Percentiles rank a stretch among this genome's conserved stretches.
Evolutionary conservation across 129 eudicot genomes (phyloP).

Genomic region (Chrysanthemum lavandulifolium): DNA sequence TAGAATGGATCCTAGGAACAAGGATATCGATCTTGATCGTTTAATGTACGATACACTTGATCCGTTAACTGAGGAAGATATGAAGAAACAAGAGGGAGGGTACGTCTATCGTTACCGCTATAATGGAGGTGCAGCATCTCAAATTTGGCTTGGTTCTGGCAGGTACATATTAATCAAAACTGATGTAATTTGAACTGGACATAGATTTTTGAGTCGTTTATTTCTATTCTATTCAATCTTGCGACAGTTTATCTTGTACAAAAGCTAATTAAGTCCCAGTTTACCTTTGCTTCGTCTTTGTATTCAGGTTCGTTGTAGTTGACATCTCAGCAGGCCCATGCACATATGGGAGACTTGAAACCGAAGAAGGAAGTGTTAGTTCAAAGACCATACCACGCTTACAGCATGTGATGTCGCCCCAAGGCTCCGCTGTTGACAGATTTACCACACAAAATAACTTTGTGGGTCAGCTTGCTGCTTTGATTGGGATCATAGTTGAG

Average conservation of each 20-base stretch:
- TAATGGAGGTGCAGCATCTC: constrained; percentile 93
- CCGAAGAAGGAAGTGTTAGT: constrained; percentile 98
- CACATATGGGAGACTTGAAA: constrained; percentile 95
- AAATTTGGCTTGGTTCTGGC: constrained; percentile 91
- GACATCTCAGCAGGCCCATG: constrained; percentile 99
- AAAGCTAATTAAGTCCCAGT: not conserved
- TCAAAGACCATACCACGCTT: constrained; percentile 87
- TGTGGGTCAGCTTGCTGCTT: constrained; percentile 85
- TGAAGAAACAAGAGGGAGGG: constrained; percentile 85
- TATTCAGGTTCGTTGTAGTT: constrained; percentile 72
- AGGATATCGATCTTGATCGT: constrained; percentile 66
- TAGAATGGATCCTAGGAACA: constrained; percentile 87
- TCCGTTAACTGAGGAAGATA: constrained; percentile 60
- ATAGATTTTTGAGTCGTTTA: constrained; percentile 13
- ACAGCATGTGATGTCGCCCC: constrained; percentile 54
- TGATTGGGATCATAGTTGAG: constrained; percentile 78
- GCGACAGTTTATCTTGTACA: constrained; percentile 11
- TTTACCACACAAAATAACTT: constrained; percentile 61
- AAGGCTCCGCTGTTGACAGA: constrained; percentile 37
- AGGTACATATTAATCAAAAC: constrained; percentile 46
- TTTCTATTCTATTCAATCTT: constrained; percentile 14
- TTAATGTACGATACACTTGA: constrained; percentile 56
- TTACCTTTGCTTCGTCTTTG: constrained; percentile 10
- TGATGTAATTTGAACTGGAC: constrained; percentile 7
- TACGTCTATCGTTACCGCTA: constrained; percentile 81